A percentile compares a stretch with the other conserved stretches of the same genome.
Conservation (phyloP, 306 rosid genomes). For the Neltuma alba region DNA sequence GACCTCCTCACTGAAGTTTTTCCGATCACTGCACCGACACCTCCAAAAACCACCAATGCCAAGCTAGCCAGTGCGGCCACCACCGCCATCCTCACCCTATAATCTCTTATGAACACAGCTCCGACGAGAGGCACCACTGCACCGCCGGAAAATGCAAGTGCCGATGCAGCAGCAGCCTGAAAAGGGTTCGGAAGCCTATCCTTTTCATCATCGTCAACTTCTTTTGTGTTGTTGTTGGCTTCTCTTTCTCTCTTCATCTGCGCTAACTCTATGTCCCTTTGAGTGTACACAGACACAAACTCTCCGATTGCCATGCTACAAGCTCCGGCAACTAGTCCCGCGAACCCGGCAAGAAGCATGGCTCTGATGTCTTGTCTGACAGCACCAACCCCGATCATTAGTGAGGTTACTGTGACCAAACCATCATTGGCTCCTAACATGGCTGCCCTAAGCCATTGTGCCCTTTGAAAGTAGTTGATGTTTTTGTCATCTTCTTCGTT, state of each 20-base stretch:
- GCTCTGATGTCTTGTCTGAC: conserved; percentile 46
- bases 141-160: conserved; percentile 59
- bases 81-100: conserved; percentile 47
- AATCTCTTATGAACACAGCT: conserved; percentile 49
- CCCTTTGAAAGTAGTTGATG: conserved; percentile 49
- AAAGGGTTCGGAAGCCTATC: conserved; percentile 51
- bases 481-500: conserved; percentile 27
- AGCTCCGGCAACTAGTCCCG: conserved; percentile 61
- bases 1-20: conserved; percentile 43
- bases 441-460: conserved; percentile 60
- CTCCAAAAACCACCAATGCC: conserved; percentile 55
- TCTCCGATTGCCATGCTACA: conserved; percentile 72
- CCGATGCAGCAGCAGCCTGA: conserved; percentile 63
- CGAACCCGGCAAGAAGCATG: conserved; percentile 63
- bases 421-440: conserved; percentile 68
- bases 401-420: conserved; percentile 54
- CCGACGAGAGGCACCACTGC: conserved; percentile 56
- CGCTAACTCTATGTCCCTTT: conserved; percentile 53
- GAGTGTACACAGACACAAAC: conserved; percentile 61
- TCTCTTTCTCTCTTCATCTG: conserved; percentile 45
- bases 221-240: background rate
- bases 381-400: conserved; percentile 71
- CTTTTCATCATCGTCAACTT: background rate
- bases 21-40: conserved; percentile 48
- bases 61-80: conserved; percentile 50